Conservation (phyloP, 2,329 filamentous ascomycete genomes). For the Monosporascus cannonballus region DNA sequence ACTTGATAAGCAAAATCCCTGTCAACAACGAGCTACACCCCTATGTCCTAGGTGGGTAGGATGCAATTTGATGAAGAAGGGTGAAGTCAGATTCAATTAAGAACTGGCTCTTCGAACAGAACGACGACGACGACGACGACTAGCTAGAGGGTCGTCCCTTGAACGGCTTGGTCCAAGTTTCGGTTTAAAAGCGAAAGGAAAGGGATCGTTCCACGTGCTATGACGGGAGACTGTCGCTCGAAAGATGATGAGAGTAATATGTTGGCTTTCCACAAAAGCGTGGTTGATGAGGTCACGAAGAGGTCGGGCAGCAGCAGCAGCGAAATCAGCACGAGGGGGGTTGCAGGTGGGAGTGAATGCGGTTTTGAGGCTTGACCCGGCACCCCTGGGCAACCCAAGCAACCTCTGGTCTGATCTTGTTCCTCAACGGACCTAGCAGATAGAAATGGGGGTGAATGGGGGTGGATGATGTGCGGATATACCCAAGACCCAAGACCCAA, state of each 20-base stretch:
- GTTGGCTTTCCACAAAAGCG: slow-evolving; percentile 9
- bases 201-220: background rate
- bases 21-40: background rate
- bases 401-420: background rate
- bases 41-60: slow-evolving; percentile 2
- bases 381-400: background rate
- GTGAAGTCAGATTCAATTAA: slow-evolving; percentile 27
- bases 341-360: background rate
- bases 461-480: background rate
- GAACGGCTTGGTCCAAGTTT: background rate
- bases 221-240: background rate
- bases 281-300: slow-evolving; percentile 21
- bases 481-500: background rate
- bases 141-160: background rate
- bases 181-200: background rate
- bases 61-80: slow-evolving; percentile 6
- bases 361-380: background rate
- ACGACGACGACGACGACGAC: background rate
- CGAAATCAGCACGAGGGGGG: slow-evolving; percentile 4
- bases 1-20: background rate
- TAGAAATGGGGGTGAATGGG: background rate
- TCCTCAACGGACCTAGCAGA: background rate
- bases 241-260: slow-evolving; percentile 1
- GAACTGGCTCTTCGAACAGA: slow-evolving; percentile 22
- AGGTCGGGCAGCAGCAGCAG: slow-evolving; percentile 14